A percentile compares a stretch with the other conserved stretches of the same genome.
phyloP scores from a whole-genome alignment of 805 yeast genomes.

The Kodamaea sagamina region DNA sequence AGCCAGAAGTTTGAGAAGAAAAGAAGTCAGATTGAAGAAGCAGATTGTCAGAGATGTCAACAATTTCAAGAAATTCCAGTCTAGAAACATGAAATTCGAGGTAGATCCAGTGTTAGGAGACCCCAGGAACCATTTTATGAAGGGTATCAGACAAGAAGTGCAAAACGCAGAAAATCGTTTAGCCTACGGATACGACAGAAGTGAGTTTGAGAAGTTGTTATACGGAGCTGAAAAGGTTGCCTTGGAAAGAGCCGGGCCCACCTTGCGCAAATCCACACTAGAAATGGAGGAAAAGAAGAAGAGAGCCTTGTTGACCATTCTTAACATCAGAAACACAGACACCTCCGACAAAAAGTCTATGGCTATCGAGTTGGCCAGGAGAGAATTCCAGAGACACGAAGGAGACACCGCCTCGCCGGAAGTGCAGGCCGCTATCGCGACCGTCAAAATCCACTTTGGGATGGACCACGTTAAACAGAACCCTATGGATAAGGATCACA shows the following conservation, averaged over 20 bases:
- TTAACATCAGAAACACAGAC: constrained; percentile 71
- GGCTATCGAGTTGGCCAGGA: constrained; percentile 64
- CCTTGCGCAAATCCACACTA: constrained; percentile 16
- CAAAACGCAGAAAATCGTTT: constrained; percentile 61
- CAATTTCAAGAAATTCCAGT: constrained; percentile 41
- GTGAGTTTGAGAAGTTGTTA: constrained; percentile 72
- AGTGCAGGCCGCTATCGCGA: constrained; percentile 90
- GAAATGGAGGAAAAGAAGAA: constrained; percentile 57
- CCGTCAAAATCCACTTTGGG: constrained; percentile 75
- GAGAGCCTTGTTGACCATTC: constrained; percentile 68
- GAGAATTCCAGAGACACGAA: constrained; percentile 77
- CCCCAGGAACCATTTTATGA: constrained; percentile 63
- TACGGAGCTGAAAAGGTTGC: constrained; percentile 75
- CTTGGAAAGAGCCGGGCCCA: constrained; percentile 37
- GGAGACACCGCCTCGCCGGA: constrained; percentile 96
- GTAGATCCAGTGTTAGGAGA: constrained; percentile 88
- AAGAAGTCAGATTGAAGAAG: constrained; percentile 42
- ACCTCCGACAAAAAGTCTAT: constrained; percentile 56
- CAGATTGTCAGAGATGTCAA: constrained; percentile 43
- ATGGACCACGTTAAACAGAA: constrained; percentile 68
- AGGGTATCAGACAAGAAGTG: constrained; percentile 64
- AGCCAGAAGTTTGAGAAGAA: constrained; percentile 37
- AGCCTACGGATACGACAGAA: constrained; percentile 56
- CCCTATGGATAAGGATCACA: constrained; percentile 71
- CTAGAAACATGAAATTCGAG: constrained; percentile 32